Percentiles rank a stretch among this genome's conserved stretches.
Evolutionary conservation across 2,329 filamentous ascomycete species (phyloP).

Genomic region (Aspergillus caelatus): DNA sequence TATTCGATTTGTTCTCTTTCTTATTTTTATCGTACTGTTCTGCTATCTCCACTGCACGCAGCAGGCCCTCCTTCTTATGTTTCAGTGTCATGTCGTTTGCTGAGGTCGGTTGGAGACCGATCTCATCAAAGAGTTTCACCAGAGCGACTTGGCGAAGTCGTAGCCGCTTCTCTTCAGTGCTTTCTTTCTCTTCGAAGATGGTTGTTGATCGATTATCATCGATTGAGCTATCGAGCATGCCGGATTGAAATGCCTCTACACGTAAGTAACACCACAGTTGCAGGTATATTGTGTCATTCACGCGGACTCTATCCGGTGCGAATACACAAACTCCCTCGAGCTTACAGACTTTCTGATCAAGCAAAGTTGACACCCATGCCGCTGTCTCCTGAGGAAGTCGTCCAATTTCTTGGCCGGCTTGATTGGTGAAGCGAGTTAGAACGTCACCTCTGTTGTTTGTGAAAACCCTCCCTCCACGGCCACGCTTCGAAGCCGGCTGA

Average conservation of each 20-base stretch:
- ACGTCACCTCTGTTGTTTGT: conserved; percentile 73
- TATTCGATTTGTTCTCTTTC: conserved; percentile 47
- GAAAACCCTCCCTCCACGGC: conserved; percentile 48
- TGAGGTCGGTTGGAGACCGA: conserved; percentile 76
- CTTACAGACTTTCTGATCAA: conserved; percentile 85
- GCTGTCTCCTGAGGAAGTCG: conserved; percentile 84
- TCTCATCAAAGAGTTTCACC: conserved; percentile 85
- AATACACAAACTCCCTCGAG: conserved; percentile 91
- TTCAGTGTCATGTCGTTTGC: conserved; percentile 74
- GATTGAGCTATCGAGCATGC: conserved; percentile 54
- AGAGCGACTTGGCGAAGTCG: conserved; percentile 83
- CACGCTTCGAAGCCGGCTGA: conserved; percentile 57
- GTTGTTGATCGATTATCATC: conserved; percentile 72
- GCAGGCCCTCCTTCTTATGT: conserved; percentile 78
- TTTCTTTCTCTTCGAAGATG: conserved; percentile 84
- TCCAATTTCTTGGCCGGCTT: conserved; percentile 78
- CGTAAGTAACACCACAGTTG: conserved; percentile 81
- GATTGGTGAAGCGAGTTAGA: conserved; percentile 86
- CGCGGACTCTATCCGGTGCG: conserved; percentile 78
- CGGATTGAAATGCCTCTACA: conserved; percentile 70
- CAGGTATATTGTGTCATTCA: conserved; percentile 92
- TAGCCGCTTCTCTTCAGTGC: conserved; percentile 78
- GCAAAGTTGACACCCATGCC: conserved; percentile 86
- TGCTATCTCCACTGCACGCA: conserved; percentile 84
- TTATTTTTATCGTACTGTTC: conserved; percentile 72